Evolutionary conservation across 345 rosid species (phyloP), one percentile per base, ranked within the genome.

Genomic region (Sisymbrium irio): DNA sequence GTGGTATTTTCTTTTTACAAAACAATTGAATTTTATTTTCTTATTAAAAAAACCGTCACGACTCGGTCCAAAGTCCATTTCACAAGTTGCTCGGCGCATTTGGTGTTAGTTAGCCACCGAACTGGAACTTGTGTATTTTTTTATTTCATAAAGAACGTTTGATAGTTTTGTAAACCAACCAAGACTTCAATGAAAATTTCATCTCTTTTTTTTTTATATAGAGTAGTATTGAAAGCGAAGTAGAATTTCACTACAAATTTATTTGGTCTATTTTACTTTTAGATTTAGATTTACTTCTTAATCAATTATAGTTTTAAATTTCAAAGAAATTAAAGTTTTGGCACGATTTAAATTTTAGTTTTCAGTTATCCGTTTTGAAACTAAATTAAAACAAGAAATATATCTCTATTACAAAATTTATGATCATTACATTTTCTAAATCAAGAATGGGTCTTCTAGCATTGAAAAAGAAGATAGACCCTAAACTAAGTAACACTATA

Each of bases 71-170:
- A 60, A 30, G 25, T 22, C 42, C 47, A 51, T 64, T 61, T 35
- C 41, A 68, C 79, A 61, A 68, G 64, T 53, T 75, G 69, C 17
- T 53, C 55, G 69, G 32, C 79, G 25, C 56, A 39, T 42, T 33
- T 51, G 41, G 60, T 67, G 69, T 67, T 68, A 51, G 64, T 75
- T 68, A 62, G 74, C 74, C 74, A 75, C 74, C 79, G 40, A 41
- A 57, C 64, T 5, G 20, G 47, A 67, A 51, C 54, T 9, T 49
- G 6, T 12, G 14, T 18, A 22, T 37, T 15, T 18, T 20, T 44
- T 22, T 35, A 44, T 18, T 42, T 63, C 35, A 64, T 5, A 51
- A n/a, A 41, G 4, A 30, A 37, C 41, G 37, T 17, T 61, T 37
- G 40, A 27, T 7, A 40, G 32, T 61, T 61, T 36, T 71, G 42